phyloP scores from a whole-genome alignment of 805 yeast species.

The Teunomyces cretensis region DNA sequence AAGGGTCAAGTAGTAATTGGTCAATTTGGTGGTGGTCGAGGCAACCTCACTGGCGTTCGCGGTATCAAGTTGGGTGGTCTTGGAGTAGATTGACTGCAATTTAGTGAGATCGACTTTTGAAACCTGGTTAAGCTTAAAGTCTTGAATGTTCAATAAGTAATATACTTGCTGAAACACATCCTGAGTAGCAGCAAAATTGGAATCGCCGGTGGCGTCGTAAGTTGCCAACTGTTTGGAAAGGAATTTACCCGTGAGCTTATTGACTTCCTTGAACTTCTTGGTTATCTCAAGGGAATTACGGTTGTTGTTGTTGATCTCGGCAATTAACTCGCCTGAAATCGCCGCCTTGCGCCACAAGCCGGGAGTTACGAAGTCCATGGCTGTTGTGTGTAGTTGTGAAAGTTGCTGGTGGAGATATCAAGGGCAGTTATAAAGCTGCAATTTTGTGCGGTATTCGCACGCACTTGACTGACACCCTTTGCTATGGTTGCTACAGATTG shows the following conservation, averaged over 20 bases:
- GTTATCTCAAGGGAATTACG: constrained; percentile 27
- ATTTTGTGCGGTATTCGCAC: neutral
- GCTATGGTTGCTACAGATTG: neutral
- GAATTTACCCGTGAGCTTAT: constrained; percentile 20
- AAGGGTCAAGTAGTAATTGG: constrained; percentile 24
- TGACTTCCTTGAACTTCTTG: constrained; percentile 20
- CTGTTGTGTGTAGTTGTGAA: too few relatives aligned
- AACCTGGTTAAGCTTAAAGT: constrained; percentile 12
- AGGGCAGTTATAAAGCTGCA: too few relatives aligned
- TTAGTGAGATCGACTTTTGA: constrained; percentile 7
- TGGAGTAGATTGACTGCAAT: constrained; percentile 3
- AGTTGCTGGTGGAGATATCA: too few relatives aligned
- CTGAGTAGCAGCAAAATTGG: constrained; percentile 8
- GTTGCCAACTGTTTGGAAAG: constrained; percentile 18
- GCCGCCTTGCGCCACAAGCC: constrained; percentile 17
- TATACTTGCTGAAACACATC: constrained; percentile 22
- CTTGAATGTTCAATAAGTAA: constrained; percentile 20
- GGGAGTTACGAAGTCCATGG: constrained; percentile 22
- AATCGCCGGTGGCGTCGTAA: neutral
- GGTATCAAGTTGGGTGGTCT: neutral
- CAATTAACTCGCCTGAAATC: constrained; percentile 10
- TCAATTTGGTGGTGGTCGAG: constrained; percentile 8
- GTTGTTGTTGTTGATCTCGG: constrained; percentile 28
- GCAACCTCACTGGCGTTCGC: neutral
- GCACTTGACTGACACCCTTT: neutral